These are phyloP conservation scores for Chenopodium quinoa DNA, from an alignment of 148 eudicot species.

Conservation along the genomic window DNA sequence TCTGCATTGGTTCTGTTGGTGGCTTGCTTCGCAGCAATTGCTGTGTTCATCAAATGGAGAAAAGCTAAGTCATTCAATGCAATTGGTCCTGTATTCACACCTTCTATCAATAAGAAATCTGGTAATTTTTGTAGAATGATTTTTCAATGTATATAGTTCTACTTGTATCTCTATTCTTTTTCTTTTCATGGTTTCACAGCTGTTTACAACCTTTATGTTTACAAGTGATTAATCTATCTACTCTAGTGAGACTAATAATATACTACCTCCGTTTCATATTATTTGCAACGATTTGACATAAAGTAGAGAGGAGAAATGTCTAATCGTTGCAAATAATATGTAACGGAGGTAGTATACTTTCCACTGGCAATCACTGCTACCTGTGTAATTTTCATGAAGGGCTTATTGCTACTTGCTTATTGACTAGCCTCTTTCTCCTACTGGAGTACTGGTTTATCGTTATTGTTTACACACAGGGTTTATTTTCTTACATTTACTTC, in stretches of 20 bases:
- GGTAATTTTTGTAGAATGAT: conserved; percentile 37
- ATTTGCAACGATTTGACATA: no score
- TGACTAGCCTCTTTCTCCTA: neutral
- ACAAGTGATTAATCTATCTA: neutral
- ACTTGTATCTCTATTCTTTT: neutral
- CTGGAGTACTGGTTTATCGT: neutral
- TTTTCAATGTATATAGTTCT: no score
- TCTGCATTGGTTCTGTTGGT: conserved; percentile 68
- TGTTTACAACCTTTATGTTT: neutral
- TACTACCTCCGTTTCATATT: no score
- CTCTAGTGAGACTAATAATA: neutral
- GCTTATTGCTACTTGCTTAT: neutral
- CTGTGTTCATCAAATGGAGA: conserved; percentile 62
- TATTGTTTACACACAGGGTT: neutral
- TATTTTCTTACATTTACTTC: no score
- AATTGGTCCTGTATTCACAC: conserved; percentile 63
- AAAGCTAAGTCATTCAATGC: conserved; percentile 61
- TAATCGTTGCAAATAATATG: no score
- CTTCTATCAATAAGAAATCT: conserved; percentile 64
- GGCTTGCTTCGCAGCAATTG: conserved; percentile 57
- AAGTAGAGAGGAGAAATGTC: no score
- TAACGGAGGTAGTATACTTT: no score
- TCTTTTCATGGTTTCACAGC: neutral
- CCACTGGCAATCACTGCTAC: neutral
- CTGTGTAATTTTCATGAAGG: neutral